A percentile compares a stretch with the other conserved stretches of the same genome.
Evolutionary conservation across 208 protist species (phyloP).

Genomic region (Leishmania tropica): DNA sequence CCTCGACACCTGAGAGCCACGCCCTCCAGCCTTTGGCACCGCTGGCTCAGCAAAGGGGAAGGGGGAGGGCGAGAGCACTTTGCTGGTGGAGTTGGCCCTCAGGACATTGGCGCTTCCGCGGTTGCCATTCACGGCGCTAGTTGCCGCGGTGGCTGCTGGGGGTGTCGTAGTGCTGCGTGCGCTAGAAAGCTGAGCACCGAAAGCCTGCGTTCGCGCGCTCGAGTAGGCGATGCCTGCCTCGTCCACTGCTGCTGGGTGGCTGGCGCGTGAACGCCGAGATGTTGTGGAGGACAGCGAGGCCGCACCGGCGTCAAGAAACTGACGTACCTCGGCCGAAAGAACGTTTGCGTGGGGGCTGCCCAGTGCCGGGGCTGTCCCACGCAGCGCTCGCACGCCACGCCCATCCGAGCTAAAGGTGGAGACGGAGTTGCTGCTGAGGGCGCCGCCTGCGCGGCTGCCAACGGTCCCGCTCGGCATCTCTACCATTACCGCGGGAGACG

Average conservation of each 20-base stretch:
- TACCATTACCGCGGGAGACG: not conserved
- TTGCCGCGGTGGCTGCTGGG: not conserved
- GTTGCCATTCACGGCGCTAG: not conserved
- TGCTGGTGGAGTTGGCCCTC: not conserved
- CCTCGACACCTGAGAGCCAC: not conserved
- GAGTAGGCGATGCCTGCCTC: not conserved
- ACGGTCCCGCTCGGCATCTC: not conserved
- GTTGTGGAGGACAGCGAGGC: not conserved
- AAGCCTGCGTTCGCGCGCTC: not conserved
- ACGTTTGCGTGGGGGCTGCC: constrained; percentile 5
- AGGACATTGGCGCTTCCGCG: not conserved
- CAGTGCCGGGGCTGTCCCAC: not conserved
- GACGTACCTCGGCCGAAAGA: constrained; percentile 12
- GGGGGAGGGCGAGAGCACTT: not conserved
- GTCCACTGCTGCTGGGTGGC: not conserved
- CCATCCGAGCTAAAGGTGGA: not conserved
- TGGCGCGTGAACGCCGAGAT: not conserved
- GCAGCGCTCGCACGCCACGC: not conserved
- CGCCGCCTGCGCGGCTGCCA: not conserved
- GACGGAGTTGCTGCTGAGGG: not conserved
- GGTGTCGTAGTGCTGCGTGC: not conserved
- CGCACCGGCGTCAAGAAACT: not conserved
- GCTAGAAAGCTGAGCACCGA: not conserved
- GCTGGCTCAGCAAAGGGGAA: not conserved
- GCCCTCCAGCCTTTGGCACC: too few species aligned